These are phyloP conservation scores for Haplographium delicatum DNA, from an alignment of 495 filamentous ascomycete genomes.

Conservation along the genomic window DNA sequence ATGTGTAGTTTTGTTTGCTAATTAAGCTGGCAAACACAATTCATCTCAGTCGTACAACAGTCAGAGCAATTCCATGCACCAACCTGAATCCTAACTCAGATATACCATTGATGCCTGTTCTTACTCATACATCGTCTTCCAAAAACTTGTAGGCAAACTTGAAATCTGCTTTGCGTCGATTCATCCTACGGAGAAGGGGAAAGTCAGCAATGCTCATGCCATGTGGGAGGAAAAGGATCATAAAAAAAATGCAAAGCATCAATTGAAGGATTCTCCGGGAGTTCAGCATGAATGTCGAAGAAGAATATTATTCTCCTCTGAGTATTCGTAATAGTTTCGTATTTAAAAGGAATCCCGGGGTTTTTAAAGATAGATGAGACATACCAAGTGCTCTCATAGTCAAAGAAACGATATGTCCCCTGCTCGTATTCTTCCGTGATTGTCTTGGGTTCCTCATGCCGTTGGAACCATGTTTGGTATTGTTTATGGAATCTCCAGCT, in stretches of 20 bases:
- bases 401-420: constrained; percentile 97
- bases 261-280: neutral
- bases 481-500: constrained; percentile 99
- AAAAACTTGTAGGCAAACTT: constrained; percentile 97
- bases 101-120: constrained; percentile 13
- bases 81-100: constrained; percentile 16
- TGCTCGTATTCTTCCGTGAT: constrained; percentile 99
- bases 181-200: constrained; percentile 69
- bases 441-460: constrained; percentile 95
- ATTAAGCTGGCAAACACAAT: constrained; percentile 15
- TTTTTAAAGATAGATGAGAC: constrained; percentile 5
- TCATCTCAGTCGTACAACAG: constrained; percentile 15
- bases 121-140: constrained; percentile 74
- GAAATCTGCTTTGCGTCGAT: constrained; percentile 95
- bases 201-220: neutral
- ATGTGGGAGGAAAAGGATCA: constrained; percentile 7
- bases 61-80: constrained; percentile 21
- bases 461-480: constrained; percentile 99
- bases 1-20: constrained; percentile 23
- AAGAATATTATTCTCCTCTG: neutral
- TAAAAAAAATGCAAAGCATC: neutral
- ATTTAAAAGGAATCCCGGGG: too few relatives aligned
- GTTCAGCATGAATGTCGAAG: neutral
- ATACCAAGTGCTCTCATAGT: constrained; percentile 98
- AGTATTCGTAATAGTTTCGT: neutral